phyloP scores from a whole-genome alignment of 164 flowering plant species.

The Vitis amurensis region DNA sequence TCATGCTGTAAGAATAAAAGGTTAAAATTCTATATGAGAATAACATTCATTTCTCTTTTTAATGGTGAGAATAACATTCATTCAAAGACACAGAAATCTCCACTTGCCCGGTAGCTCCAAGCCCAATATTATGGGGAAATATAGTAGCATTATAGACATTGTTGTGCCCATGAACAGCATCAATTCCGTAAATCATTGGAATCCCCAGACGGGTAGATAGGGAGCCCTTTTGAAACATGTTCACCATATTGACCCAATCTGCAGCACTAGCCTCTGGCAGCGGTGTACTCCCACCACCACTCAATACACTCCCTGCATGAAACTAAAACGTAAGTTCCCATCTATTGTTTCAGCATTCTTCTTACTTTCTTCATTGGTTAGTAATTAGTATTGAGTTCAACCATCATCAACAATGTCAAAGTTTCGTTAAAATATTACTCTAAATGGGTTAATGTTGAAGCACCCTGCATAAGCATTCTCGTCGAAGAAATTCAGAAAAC shows the following conservation, averaged over 20 bases:
- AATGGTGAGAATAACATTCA: not conserved
- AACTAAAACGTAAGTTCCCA: not conserved
- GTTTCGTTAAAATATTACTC: not conserved
- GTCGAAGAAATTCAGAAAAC: not conserved
- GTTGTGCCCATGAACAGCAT: slow-evolving; percentile 68
- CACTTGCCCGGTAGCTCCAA: slow-evolving; percentile 58
- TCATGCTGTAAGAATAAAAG: not conserved
- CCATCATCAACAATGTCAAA: not conserved
- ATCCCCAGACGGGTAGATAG: slow-evolving; percentile 54
- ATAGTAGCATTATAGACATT: slow-evolving; percentile 63
- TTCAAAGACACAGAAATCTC: not conserved
- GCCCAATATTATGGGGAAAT: slow-evolving; percentile 61
- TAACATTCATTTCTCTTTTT: not conserved
- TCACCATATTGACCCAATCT: slow-evolving; percentile 61
- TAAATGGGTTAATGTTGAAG: not conserved
- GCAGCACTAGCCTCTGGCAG: slow-evolving; percentile 45
- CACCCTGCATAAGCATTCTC: not conserved
- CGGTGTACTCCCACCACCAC: slow-evolving; percentile 65
- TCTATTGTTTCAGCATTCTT: not conserved
- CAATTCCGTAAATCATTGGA: slow-evolving; percentile 63
- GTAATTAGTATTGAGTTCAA: not conserved
- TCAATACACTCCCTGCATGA: slow-evolving; percentile 52
- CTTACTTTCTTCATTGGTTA: too few species aligned
- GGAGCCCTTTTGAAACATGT: slow-evolving; percentile 50
- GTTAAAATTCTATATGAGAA: not conserved